Evolutionary conservation across 2,329 filamentous ascomycete species (phyloP).

Genomic region (Domatiomyces catenatus): DNA sequence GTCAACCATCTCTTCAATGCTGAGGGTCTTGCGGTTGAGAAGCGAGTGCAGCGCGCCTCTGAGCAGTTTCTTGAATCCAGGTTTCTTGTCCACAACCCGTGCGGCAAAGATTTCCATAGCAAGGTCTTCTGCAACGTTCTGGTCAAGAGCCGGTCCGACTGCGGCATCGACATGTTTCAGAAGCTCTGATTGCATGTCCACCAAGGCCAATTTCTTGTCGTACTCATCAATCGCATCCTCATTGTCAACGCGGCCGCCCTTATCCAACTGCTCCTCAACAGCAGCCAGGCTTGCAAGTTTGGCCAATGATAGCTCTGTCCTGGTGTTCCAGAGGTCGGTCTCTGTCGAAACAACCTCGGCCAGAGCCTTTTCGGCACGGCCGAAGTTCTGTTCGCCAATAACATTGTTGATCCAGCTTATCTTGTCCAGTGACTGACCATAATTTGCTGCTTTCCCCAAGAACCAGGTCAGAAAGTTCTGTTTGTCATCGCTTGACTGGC

Average conservation of each 20-base stretch:
- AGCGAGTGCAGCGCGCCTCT: slow-evolving; percentile 55
- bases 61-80: slow-evolving; percentile 55
- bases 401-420: slow-evolving; percentile 94
- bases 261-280: slow-evolving; percentile 29
- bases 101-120: slow-evolving; percentile 53
- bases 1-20: slow-evolving; percentile 39
- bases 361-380: slow-evolving; percentile 56
- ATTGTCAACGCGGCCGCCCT: slow-evolving; percentile 5
- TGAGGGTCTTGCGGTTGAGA: slow-evolving; percentile 54
- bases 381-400: slow-evolving; percentile 57
- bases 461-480: slow-evolving; percentile 61
- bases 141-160: slow-evolving; percentile 60
- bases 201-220: slow-evolving; percentile 28
- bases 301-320: slow-evolving; percentile 76
- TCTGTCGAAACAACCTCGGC: slow-evolving; percentile 55
- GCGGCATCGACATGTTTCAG: slow-evolving; percentile 55
- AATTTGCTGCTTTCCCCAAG: slow-evolving; percentile 53
- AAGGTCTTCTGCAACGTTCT: slow-evolving; percentile 56
- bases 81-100: slow-evolving; percentile 40
- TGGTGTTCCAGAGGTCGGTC: slow-evolving; percentile 77
- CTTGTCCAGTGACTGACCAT: slow-evolving; percentile 41
- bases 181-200: slow-evolving; percentile 64
- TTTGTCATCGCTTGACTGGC: slow-evolving; percentile 35
- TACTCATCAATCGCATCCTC: slow-evolving; percentile 26
- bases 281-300: slow-evolving; percentile 66